These are phyloP conservation scores for Dunaliella sp. DNA, from an alignment of 139 green algal genomes.

Conservation along the genomic window DNA sequence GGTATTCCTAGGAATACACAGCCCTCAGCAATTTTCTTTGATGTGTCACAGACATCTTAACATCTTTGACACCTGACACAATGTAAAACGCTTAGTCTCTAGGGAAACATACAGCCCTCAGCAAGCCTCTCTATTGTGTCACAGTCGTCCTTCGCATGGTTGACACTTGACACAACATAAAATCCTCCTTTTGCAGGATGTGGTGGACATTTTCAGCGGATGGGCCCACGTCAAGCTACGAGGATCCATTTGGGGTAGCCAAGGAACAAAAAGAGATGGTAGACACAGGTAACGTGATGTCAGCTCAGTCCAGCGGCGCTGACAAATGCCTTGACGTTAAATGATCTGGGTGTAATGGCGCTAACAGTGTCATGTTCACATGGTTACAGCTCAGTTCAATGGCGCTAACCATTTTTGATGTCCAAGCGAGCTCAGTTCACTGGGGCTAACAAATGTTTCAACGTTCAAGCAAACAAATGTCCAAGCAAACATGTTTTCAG, in stretches of 20 bases:
- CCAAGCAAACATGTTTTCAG: too few relatives aligned
- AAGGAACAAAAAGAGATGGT: neutral
- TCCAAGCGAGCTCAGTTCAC: neutral
- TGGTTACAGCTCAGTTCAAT: neutral
- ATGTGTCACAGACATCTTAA: too few relatives aligned
- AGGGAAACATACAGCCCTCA: neutral
- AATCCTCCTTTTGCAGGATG: too few relatives aligned
- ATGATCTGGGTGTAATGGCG: neutral
- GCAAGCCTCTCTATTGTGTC: neutral
- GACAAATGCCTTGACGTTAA: neutral
- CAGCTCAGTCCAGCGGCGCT: neutral
- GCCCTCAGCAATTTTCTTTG: too few relatives aligned
- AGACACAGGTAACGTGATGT: neutral
- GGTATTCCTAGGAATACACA: too few relatives aligned
- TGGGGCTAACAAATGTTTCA: neutral
- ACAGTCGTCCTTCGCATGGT: neutral
- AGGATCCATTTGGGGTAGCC: neutral
- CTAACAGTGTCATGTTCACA: neutral
- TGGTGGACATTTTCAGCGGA: neutral
- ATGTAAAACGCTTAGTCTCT: too few relatives aligned
- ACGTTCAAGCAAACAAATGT: neutral
- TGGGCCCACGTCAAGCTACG: neutral
- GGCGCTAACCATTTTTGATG: neutral
- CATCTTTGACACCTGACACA: too few relatives aligned
- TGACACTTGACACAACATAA: too few relatives aligned